Base-by-base conservation (phyloP, 768 basidiomycete species). In the Polyporus arcularius region DNA sequence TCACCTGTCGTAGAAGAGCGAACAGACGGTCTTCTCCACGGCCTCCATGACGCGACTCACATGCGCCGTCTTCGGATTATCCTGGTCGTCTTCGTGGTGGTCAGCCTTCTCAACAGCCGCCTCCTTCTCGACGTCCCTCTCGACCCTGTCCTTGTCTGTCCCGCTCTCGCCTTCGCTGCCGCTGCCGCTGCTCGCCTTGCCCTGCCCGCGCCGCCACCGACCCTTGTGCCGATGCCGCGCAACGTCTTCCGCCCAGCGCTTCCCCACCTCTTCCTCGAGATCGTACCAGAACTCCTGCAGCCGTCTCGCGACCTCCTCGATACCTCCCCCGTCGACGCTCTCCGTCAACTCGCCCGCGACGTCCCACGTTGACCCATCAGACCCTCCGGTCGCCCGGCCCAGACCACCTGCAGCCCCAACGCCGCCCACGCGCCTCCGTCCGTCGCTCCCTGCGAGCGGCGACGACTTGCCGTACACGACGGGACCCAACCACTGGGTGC, bases 1-100 rank as follows among this genome's bases (percentile, higher is more conserved):
- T 51, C 32, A 89, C 94, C 89, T 79, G 72, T 98, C 96, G 71
- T 97, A 98, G 65, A 96, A 89, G 11, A 90, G 66, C 3, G 79
- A 78, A 53, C 88, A 90, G 12, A 97, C 70, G 2, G 86, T 76
- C 6, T 81, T 78, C 72, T 98, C 96, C 7, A 96, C 84, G 7
- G 76, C 75, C 43, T 94, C 92, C 64, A 95, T 79, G 21, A 89
- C 77, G 35, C 83, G 82, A 28, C 80, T 80, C 51, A 89, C 80
- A 60, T 57, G 49, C 8, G 74, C 78, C 2, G 73, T 74, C 55
- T 88, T 80, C 57, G 74, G 80, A 1, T 73, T 75, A 10, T 65
- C 65, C 46, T 68, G 68, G 41, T 70, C 75, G 48, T 67, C 74
- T 63, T 68, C 75, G 55, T 68, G 32, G 11, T 65, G 35, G 35